Base-by-base conservation (phyloP, 352 stramenopile genomes). In the Aphanomyces stellatus region DNA sequence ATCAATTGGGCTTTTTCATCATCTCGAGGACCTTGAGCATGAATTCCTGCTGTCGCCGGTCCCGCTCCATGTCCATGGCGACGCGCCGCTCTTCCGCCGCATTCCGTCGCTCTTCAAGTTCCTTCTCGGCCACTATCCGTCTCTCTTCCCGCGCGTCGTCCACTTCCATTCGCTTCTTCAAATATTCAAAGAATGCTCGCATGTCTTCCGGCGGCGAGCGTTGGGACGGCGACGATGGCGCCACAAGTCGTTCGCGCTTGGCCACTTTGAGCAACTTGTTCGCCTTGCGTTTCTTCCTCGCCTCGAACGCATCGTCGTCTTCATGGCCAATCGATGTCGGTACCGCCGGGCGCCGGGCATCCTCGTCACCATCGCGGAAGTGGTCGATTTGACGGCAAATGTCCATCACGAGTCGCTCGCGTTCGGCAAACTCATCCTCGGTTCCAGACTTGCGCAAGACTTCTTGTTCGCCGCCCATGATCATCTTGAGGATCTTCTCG, bases 401-500 rank as follows among this genome's bases (percentile, higher is more conserved):
- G 43, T 53, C 27, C 19, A 19, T 11, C n/a, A 67, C n/a, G n/a
- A 67, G 41, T 15, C 60, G 60, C 34, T 67, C 60, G 4, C 60
- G 60, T 2, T 67, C 60, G 30, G 51, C 60, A 27, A 55, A 67
- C 42, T 67, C 60, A 4, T 67, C 60, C 6, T 67, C 60, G 8
- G 24, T 67, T 25, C 60, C 60, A 1, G 60, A 55, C n/a, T 67
- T 67, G 19, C 60, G 40, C 60, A 67, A 30, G 25, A 67, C 46
- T 3, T 67, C 60, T 11, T 41, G 13, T 48, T 67, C 60, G 31
- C 60, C 60, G 7, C 60, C 37, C 8, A 34, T 67, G 25, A 49
- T 67, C 60, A 67, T 67, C 27, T 46, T 40, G 25, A 67, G n/a
- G 43, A 67, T 67, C 41, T 67, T 67, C 33, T 67, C 60, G 33